Percentiles rank a stretch among this genome's conserved stretches.
These are phyloP conservation scores for Quercus ilex DNA, from an alignment of 306 rosid genomes.

Conservation along the genomic window DNA sequence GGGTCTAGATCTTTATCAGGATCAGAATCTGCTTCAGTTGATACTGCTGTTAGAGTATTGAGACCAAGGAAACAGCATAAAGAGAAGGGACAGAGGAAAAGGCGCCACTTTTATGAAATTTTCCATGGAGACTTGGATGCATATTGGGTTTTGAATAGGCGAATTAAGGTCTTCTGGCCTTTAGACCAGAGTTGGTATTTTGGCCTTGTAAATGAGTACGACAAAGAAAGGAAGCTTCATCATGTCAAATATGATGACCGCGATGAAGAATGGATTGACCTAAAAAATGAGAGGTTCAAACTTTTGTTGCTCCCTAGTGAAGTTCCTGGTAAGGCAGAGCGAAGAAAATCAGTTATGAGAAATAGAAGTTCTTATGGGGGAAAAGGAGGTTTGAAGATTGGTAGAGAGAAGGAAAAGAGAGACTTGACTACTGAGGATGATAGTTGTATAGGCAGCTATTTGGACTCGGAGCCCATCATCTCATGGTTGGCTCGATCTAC, in stretches of 20 bases:
- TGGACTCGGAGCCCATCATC: conserved; percentile 92
- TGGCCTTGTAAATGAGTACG: conserved; percentile 72
- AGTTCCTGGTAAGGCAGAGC: conserved; percentile 61
- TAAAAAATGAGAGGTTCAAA: conserved; percentile 86
- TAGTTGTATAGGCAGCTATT: conserved; percentile 46
- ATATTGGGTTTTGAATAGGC: conserved; percentile 66
- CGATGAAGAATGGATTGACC: conserved; percentile 94
- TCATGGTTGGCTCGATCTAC: conserved; percentile 85
- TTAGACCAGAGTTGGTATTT: conserved; percentile 93
- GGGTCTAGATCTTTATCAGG: conserved; percentile 51
- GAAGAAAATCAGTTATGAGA: conserved; percentile 31
- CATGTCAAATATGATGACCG: conserved; percentile 95
- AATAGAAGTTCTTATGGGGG: conserved; percentile 39
- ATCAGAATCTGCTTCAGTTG: conserved; percentile 66
- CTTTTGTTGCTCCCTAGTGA: conserved; percentile 84
- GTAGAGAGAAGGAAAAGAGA: conserved; percentile 44
- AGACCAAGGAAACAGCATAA: conserved; percentile 74
- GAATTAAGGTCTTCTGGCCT: conserved; percentile 94
- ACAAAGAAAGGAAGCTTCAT: conserved; percentile 56
- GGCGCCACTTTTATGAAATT: conserved; percentile 93
- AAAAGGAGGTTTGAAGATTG: conserved; percentile 39
- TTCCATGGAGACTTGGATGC: conserved; percentile 59
- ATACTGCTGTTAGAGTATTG: conserved; percentile 65
- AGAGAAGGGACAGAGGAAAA: conserved; percentile 62
- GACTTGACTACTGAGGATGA: conserved; percentile 43